Evolutionary conservation across 768 basidiomycete species (phyloP).

Genomic region (Gyrodon lividus): DNA sequence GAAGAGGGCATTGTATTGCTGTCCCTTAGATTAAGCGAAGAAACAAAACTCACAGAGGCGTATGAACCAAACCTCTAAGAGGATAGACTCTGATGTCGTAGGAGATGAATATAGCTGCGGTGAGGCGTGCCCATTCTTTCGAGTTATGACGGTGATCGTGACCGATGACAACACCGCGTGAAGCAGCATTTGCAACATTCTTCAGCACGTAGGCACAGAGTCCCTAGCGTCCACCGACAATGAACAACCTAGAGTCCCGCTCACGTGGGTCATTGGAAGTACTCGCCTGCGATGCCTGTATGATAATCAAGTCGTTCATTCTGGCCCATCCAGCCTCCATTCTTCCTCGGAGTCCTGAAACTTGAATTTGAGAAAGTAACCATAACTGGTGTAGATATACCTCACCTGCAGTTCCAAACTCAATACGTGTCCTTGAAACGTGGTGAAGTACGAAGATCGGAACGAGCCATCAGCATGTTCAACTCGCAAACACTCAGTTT

Average conservation of each 20-base stretch:
- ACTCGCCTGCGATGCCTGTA: slow-evolving; percentile 76
- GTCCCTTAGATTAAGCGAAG: not conserved
- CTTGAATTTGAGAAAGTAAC: not conserved
- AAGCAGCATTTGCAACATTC: slow-evolving; percentile 49
- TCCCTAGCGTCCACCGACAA: slow-evolving; percentile 45
- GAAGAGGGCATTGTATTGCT: not conserved
- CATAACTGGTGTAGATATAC: not conserved
- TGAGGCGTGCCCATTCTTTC: slow-evolving; percentile 71
- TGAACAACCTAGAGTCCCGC: not conserved
- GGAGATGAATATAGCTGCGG: slow-evolving; percentile 66
- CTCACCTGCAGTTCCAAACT: slow-evolving; percentile 85
- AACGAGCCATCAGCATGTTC: not conserved
- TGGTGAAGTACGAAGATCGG: not conserved
- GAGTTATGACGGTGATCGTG: slow-evolving; percentile 86
- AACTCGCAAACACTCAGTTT: not conserved
- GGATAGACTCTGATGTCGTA: slow-evolving; percentile 69
- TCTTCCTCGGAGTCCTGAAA: slow-evolving; percentile 64
- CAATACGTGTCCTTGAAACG: slow-evolving; percentile 58
- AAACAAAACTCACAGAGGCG: slow-evolving; percentile 58
- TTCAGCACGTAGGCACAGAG: slow-evolving; percentile 68
- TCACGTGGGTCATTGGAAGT: not conserved
- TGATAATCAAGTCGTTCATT: slow-evolving; percentile 86
- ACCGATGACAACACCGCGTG: slow-evolving; percentile 76
- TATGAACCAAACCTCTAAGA: slow-evolving; percentile 70
- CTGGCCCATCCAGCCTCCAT: slow-evolving; percentile 92